Base-by-base conservation (phyloP, 1,284 basidiomycete species). In the Ceratobasidium sp. region DNA sequence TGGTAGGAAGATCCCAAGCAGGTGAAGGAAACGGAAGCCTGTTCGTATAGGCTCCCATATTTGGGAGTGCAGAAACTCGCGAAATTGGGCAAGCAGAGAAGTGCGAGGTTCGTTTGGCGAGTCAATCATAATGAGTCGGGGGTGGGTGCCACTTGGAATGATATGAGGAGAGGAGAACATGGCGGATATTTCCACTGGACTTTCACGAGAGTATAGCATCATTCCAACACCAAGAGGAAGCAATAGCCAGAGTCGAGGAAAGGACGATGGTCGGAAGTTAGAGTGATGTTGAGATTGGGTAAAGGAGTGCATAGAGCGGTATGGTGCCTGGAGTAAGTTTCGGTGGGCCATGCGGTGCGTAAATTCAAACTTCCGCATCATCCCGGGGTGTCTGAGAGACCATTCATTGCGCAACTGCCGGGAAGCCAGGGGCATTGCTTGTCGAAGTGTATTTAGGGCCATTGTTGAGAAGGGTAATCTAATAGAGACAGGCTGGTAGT, bases 1-100 rank as follows among this genome's bases (percentile, higher is more conserved):
- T 0, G 97, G 97, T 0, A 93, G 85, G 85, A 99, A 99, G 67
- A 99, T 88, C 80, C 90, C 85, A 79, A 94, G 91, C 23, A 99
- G 91, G 82, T 95, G 91, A 49, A 97, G 85, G 86, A 99, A 99
- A 40, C 97, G 91, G 75, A 90, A 87, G 13, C 93, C 89, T 0
- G 96, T 99, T 55, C 94, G 89, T 75, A 99, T 84, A 1, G 97
- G 97, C 84, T 99, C 97, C 88, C 94, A 90, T 82, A 99, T 86
- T 79, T 88, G 85, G 67, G 88, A 87, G 53, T 86, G 86, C 15
- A 94, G 82, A 58, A 92, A 83, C 55, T 53, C 61, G 15, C 44
- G 42, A n/a, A 75, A 28, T 42, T 75, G 66, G 12, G 78, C 42
- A 10, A 78, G 61, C 53, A 69, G 66, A n/a, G 72, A 75, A 39